Evolutionary conservation across 2,329 filamentous ascomycete genomes (phyloP).

Genomic region (Pestalotiopsis sp.): DNA sequence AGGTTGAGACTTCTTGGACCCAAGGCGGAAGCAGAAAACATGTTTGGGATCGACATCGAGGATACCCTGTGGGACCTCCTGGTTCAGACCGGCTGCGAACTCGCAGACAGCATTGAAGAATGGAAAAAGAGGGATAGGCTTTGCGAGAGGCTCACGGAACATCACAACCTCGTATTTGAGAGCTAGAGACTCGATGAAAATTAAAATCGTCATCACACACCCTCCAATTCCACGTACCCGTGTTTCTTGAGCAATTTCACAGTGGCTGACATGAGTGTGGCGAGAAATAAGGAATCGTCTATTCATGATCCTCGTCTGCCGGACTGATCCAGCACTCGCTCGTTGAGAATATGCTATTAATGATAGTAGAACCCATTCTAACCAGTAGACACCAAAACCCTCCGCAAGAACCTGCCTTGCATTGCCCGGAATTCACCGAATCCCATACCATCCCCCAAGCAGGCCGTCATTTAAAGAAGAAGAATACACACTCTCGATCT

Average conservation of each 20-base stretch:
- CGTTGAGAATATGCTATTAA: no score
- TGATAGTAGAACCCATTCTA: no score
- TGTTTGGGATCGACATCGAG: constrained; percentile 28
- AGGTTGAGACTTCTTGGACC: constrained; percentile 26
- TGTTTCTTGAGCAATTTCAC: not conserved
- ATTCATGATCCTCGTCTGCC: no score
- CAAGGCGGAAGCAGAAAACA: constrained; percentile 19
- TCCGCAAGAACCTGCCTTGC: no score
- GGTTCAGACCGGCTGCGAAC: constrained; percentile 22
- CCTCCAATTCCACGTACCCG: not conserved
- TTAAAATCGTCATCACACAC: not conserved
- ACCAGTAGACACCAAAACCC: no score
- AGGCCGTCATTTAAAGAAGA: no score
- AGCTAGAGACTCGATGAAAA: not conserved
- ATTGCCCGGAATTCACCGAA: no score
- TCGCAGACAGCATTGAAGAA: constrained; percentile 15
- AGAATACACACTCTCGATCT: no score
- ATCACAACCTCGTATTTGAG: constrained; percentile 8
- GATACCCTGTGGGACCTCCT: constrained; percentile 24
- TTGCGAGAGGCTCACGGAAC: constrained; percentile 11
- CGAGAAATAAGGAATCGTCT: no score
- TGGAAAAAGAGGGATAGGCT: constrained; percentile 13
- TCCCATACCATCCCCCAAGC: no score
- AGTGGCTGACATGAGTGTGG: not conserved
- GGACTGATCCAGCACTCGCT: no score